Evolutionary conservation across 768 basidiomycete species (phyloP), one percentile per base, ranked within the genome.

Genomic region (Phanerochaete carnosa): DNA sequence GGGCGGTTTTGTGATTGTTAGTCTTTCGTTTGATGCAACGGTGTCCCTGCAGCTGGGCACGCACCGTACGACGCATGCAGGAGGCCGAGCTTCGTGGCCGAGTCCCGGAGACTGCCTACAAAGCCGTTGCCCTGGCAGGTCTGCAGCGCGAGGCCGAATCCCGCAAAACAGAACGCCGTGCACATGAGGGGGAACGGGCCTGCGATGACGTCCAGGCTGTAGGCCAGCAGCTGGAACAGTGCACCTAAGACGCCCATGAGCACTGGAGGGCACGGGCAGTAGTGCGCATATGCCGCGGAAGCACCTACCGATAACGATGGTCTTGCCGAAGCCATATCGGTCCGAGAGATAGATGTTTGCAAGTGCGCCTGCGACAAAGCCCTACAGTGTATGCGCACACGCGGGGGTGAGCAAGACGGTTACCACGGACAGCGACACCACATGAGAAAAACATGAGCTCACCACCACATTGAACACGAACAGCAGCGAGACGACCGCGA

Each of bases 121-220:
- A 82, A 91, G 7, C 85, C 87, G 65, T 88, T 89, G 1, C 87
- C 81, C 74, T 89, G 88, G 0, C 89, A 87, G 60, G 88, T 85
- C 82, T 89, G 64, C 32, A 72, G 61, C n/a, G 72, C 61, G 13
- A 79, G 64, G 1, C 84, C 85, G 30, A 83, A 74, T 5, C 86
- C 86, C 4, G 74, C 75, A 43, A 85, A 59, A 9, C 68, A 66
- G 62, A 77, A 82, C 3, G 72, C 77, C 39, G 84, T 65, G 19
- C 84, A 81, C 67, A 89, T 86, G 3, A 80, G 76, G 6, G 85
- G 83, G 69, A 89, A 91, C 0, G 88, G 87, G 1, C 81, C 83
- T 3, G 77, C 83, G 8, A 85, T 69, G 5, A 77, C 74, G 67
- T 83, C 79, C 8, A 90, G 72, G 12, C 74, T 66, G 65, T 85